These are phyloP conservation scores for Sungouiella thailandica DNA, from an alignment of 805 yeast genomes.

Conservation along the genomic window DNA sequence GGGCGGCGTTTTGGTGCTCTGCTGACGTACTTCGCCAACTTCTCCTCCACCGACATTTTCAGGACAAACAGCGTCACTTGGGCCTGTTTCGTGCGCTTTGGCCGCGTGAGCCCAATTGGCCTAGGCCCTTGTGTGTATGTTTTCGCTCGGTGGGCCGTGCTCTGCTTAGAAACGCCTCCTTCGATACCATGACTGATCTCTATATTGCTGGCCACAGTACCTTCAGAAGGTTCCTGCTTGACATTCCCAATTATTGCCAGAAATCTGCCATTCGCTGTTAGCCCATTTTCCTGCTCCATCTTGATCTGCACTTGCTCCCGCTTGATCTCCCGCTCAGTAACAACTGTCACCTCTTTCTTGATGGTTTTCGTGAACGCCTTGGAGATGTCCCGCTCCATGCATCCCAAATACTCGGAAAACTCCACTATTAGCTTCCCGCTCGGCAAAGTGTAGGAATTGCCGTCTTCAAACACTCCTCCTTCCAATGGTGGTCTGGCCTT, in stretches of 20 bases:
- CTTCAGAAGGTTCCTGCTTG: too few species aligned
- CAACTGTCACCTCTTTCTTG: conserved; percentile 1
- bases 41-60: conserved; percentile 1
- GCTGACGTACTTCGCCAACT: conserved; percentile 1
- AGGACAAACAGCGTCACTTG: conserved; percentile 1
- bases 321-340: not conserved
- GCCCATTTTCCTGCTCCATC: too few species aligned
- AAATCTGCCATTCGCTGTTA: not conserved
- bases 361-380: conserved; percentile 9
- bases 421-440: conserved; percentile 25
- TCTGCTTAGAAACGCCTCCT: too few species aligned
- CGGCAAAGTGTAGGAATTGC: conserved; percentile 22
- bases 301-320: too few species aligned
- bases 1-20: not conserved
- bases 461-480: conserved; percentile 15
- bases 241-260: not conserved
- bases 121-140: too few species aligned
- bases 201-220: too few species aligned
- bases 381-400: conserved; percentile 35
- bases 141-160: too few species aligned
- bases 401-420: conserved; percentile 24
- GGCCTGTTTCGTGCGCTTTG: not conserved
- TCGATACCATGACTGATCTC: too few species aligned
- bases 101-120: not conserved
- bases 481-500: conserved; percentile 15